Conservation (phyloP, 192 early-diverging fungal species). For the Radiomyces spectabilis region DNA sequence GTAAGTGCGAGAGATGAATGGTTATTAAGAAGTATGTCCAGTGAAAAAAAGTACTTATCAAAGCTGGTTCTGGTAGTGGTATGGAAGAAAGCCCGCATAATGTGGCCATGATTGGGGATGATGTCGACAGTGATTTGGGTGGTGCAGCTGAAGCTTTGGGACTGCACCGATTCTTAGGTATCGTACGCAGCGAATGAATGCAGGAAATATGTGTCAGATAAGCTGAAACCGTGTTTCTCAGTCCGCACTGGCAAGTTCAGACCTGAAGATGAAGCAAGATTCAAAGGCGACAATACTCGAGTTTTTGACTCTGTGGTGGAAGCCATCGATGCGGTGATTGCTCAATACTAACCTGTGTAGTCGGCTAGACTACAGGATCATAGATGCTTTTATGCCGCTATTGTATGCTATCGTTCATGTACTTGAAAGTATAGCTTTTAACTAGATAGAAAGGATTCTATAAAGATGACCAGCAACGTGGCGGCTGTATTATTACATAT, state of each 20-base stretch:
- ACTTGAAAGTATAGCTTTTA: too few species aligned
- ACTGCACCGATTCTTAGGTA: slow-evolving; percentile 45
- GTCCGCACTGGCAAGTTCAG: slow-evolving; percentile 85
- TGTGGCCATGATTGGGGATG: slow-evolving; percentile 86
- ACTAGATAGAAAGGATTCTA: too few species aligned
- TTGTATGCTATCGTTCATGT: too few species aligned
- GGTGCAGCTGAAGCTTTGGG: slow-evolving; percentile 72
- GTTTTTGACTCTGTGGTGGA: slow-evolving; percentile 60
- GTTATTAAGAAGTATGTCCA: background rate
- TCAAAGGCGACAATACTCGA: slow-evolving; percentile 26
- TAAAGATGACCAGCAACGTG: too few species aligned
- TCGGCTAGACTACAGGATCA: too few species aligned
- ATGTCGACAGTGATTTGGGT: slow-evolving; percentile 75
- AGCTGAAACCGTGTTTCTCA: too few species aligned
- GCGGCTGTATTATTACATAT: too few species aligned
- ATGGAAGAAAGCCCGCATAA: slow-evolving; percentile 32
- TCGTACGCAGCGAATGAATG: too few species aligned
- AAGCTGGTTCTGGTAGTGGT: background rate
- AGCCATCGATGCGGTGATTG: slow-evolving; percentile 54
- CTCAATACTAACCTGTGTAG: background rate
- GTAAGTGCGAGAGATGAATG: slow-evolving; percentile 9
- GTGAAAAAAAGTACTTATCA: background rate
- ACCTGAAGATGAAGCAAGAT: slow-evolving; percentile 56
- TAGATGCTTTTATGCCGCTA: too few species aligned
- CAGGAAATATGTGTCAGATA: too few species aligned